phyloP scores from a whole-genome alignment of 169 alveolate species.

The Plasmodium yoelii region DNA sequence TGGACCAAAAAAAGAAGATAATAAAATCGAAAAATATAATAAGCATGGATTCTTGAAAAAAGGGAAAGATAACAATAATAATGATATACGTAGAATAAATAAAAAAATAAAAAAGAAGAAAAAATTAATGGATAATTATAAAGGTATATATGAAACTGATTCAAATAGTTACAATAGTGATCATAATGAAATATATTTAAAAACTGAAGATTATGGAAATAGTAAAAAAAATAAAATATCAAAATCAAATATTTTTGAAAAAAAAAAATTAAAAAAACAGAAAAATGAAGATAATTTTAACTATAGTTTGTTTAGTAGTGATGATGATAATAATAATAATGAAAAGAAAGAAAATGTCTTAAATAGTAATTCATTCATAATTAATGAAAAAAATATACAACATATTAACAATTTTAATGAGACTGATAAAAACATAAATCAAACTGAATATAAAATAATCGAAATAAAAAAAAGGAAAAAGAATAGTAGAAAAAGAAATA shows the following conservation, averaged over 20 bases:
- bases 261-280: neutral
- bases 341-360: neutral
- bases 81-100: neutral
- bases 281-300: neutral
- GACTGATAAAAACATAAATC: neutral
- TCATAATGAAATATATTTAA: too few relatives aligned
- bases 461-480: slow-evolving; percentile 6
- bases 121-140: neutral
- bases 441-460: neutral
- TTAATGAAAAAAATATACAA: neutral
- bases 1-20: neutral
- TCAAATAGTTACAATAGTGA: too few relatives aligned
- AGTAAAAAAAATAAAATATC: neutral
- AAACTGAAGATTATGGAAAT: neutral
- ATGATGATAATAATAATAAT: neutral
- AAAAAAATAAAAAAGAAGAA: neutral
- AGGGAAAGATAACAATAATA: neutral
- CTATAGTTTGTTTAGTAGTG: slow-evolving; percentile 19
- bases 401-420: neutral
- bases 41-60: neutral
- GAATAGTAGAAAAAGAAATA: slow-evolving; percentile 10
- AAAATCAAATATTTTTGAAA: neutral
- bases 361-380: neutral
- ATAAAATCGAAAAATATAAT: neutral
- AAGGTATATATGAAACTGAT: too few relatives aligned